Conservation (phyloP, 352 stramenopile species). For the Phytopythium vexans region DNA sequence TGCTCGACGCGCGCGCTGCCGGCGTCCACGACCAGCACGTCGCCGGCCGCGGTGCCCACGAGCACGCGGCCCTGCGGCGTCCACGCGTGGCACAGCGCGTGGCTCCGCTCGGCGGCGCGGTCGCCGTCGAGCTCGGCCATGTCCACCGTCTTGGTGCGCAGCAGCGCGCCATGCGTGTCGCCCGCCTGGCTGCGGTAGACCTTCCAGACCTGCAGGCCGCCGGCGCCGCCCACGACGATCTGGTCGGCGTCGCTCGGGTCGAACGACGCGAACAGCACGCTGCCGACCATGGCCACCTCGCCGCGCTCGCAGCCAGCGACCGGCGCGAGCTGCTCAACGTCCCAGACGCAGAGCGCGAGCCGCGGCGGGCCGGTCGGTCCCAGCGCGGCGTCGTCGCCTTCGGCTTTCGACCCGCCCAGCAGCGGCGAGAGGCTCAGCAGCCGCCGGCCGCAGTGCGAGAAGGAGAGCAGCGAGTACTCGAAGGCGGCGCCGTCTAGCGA, state of each 20-base stretch:
- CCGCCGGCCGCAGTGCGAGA: conserved; percentile 60
- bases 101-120: conserved; percentile 9
- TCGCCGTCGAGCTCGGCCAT: conserved; percentile 29
- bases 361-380: conserved; percentile 2
- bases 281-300: conserved; percentile 18
- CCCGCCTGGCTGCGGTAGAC: conserved; percentile 37
- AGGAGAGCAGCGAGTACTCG: conserved; percentile 66
- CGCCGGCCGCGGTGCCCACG: conserved; percentile 44
- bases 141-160: conserved; percentile 18
- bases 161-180: conserved; percentile 10
- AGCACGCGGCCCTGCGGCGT: conserved; percentile 40
- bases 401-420: not conserved
- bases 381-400: conserved; percentile 1
- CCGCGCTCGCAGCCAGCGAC: conserved; percentile 44
- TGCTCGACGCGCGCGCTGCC: conserved; percentile 22
- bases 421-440: conserved; percentile 43
- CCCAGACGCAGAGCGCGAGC: conserved; percentile 53
- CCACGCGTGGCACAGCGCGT: conserved; percentile 61
- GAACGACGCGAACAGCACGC: conserved; percentile 56
- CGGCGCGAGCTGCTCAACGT: conserved; percentile 44
- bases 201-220: conserved; percentile 70
- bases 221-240: conserved; percentile 60
- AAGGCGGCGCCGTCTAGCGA: conserved; percentile 13
- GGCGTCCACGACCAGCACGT: conserved; percentile 54
- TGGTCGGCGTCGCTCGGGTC: conserved; percentile 53